Evolutionary conservation across 2,329 filamentous ascomycete genomes (phyloP).

Genomic region (Aureobasidium sp.): DNA sequence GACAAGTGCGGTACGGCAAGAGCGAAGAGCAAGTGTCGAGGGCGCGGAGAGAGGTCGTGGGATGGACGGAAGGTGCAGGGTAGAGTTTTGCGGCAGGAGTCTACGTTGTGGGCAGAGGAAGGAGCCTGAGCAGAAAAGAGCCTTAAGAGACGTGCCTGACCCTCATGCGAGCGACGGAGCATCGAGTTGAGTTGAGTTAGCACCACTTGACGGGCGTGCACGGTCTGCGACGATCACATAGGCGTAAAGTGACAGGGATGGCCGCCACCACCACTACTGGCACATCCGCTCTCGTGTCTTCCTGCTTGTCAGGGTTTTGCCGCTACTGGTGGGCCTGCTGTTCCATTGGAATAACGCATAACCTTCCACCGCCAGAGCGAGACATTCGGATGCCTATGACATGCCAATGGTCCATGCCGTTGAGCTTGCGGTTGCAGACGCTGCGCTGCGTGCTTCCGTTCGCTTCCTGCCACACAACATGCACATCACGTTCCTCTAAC

Average conservation of each 20-base stretch:
- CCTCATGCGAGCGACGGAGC: background rate
- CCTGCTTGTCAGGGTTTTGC: constrained; percentile 10
- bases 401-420: background rate
- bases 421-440: background rate
- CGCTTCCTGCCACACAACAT: constrained; percentile 13
- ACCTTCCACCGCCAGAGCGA: background rate
- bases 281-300: constrained; percentile 13
- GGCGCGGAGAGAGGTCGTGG: background rate
- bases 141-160: background rate
- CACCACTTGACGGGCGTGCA: constrained; percentile 6
- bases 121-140: background rate
- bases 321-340: background rate
- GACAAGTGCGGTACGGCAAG: background rate
- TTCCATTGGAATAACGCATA: constrained; percentile 1
- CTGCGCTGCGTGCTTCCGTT: constrained; percentile 10
- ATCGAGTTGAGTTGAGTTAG: constrained; percentile 7
- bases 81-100: constrained; percentile 6
- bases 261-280: constrained; percentile 5
- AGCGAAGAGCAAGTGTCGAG: background rate
- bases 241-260: constrained; percentile 14
- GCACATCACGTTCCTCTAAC: constrained; percentile 13
- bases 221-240: constrained; percentile 7
- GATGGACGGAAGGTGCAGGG: too few relatives aligned
- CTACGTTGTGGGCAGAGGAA: constrained; percentile 4
- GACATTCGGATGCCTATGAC: background rate